Evolutionary conservation across 176 grass and related monocot species (phyloP).

Genomic region (Cocos nucifera): DNA sequence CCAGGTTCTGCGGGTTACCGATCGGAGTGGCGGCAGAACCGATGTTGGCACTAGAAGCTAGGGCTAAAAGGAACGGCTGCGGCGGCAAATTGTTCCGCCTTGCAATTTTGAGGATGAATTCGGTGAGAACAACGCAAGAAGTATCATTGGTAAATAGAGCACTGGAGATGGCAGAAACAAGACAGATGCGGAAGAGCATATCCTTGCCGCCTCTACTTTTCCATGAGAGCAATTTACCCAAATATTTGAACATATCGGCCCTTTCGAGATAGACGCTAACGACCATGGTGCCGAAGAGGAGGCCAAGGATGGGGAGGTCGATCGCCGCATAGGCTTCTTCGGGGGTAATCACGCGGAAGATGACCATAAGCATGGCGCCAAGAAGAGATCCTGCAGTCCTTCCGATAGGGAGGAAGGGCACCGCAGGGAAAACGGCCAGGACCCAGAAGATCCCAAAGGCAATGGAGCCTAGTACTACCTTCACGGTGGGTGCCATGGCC

Average conservation of each 20-base stretch:
- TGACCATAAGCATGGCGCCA: constrained; percentile 15
- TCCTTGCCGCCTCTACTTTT: constrained; percentile 32
- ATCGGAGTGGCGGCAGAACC: constrained; percentile 75
- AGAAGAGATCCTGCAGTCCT: constrained; percentile 11
- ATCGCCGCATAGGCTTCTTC: constrained; percentile 10
- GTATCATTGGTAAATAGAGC: constrained; percentile 98
- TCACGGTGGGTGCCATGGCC: constrained; percentile 57
- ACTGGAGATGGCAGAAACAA: constrained; percentile 60
- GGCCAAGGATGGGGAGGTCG: constrained; percentile 15
- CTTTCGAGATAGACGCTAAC: constrained; percentile 14
- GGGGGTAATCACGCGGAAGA: constrained; percentile 11
- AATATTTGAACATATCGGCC: constrained; percentile 18
- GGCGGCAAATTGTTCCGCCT: constrained; percentile 84
- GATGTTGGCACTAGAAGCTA: constrained; percentile 81
- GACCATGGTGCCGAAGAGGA: constrained; percentile 16
- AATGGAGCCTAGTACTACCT: background rate
- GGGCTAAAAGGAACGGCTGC: constrained; percentile 55
- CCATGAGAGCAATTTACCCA: constrained; percentile 16
- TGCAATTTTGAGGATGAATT: constrained; percentile 81
- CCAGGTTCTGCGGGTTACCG: constrained; percentile 95
- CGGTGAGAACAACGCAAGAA: constrained; percentile 75
- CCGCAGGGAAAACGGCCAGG: constrained; percentile 8
- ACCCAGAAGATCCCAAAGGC: constrained; percentile 11
- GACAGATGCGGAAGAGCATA: constrained; percentile 67
- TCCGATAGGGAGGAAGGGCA: constrained; percentile 12